Evolutionary conservation across 78 protist genomes (phyloP), one percentile per base, ranked within the genome.

Genomic region (Dictyostelium firmibasis): DNA sequence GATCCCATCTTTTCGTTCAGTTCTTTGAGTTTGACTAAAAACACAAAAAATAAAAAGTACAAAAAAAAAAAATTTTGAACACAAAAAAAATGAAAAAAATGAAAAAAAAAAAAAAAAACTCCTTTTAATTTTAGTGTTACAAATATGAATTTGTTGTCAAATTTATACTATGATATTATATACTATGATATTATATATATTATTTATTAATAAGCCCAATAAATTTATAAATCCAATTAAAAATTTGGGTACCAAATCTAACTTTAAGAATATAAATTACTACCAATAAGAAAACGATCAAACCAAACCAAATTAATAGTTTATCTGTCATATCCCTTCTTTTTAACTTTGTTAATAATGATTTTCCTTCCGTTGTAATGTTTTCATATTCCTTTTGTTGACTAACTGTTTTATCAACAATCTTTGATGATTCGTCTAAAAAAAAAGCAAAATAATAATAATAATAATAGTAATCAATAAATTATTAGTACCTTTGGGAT

Each of bases 311-410:
- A 50, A 88, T 88, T 31, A 88, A 44, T 6, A 79, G n/a, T 25
- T 64, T 76, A 67, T 88, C 93, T 8, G 86, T 88, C 82, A 76
- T 53, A 79, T 88, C 93, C 67, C 93, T 76, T 35, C 93, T 81
- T 31, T 79, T 88, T n/a, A 88, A 35, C 27, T 88, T 88, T 11
- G 85, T 88, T 25, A 88, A 16, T 20, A 77, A 41, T 29, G 86
- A 78, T n/a, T 88, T 88, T n/a, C 78, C 76, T 36, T 88, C 93
- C 3, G 86, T 64, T 14, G 93, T 79, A 11, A 20, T 76, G 8
- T 20, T 20, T 25, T 62, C 76, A 79, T 88, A 88, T 67, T 88
- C 93, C 23, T 67, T 76, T 50, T 76, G 86, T 79, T 88, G 93
- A 29, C 41, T 38, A 18, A 88, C 36, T 50, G 93, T 78, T 44